phyloP scores from a whole-genome alignment of 345 rosid genomes.

The Conringia planisiliqua region DNA sequence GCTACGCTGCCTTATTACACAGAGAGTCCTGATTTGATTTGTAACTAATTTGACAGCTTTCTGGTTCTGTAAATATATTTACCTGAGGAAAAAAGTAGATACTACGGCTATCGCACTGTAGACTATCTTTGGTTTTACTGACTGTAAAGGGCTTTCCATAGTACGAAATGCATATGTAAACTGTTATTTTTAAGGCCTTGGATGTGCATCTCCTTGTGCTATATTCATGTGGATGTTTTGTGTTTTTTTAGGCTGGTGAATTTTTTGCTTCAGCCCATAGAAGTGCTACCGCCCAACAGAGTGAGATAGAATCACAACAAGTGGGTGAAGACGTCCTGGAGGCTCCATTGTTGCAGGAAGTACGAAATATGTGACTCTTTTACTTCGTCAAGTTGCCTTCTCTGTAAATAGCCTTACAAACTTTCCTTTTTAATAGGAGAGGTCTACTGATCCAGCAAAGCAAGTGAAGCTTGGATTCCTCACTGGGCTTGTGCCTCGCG shows the following conservation, averaged over 20 bases:
- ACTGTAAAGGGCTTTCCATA: not conserved
- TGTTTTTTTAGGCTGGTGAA: constrained; percentile 61
- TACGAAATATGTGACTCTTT: not conserved
- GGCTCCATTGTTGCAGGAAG: constrained; percentile 69
- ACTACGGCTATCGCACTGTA: not conserved
- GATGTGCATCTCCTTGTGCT: not conserved
- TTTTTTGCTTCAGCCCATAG: constrained; percentile 73
- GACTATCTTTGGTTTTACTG: not conserved
- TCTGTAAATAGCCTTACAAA: constrained; percentile 1
- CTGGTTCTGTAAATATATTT: not conserved
- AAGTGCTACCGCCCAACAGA: constrained; percentile 68
- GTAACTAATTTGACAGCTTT: not conserved
- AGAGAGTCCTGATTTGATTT: not conserved
- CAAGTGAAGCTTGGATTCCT: constrained; percentile 89
- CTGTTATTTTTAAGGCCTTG: not conserved
- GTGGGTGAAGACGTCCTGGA: constrained; percentile 59
- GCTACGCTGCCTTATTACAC: not conserved
- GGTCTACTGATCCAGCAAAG: constrained; percentile 63
- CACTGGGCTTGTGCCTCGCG: constrained; percentile 88
- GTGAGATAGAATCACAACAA: constrained; percentile 62
- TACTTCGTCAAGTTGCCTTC: constrained; percentile 5
- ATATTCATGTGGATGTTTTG: constrained; percentile 12
- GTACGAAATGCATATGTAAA: not conserved
- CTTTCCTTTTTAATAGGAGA: constrained; percentile 44
- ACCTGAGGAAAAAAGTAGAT: not conserved